Percentiles rank a stretch among this genome's conserved stretches.
phyloP scores from a whole-genome alignment of 805 yeast genomes.

The Maudiozyma turicensis region DNA sequence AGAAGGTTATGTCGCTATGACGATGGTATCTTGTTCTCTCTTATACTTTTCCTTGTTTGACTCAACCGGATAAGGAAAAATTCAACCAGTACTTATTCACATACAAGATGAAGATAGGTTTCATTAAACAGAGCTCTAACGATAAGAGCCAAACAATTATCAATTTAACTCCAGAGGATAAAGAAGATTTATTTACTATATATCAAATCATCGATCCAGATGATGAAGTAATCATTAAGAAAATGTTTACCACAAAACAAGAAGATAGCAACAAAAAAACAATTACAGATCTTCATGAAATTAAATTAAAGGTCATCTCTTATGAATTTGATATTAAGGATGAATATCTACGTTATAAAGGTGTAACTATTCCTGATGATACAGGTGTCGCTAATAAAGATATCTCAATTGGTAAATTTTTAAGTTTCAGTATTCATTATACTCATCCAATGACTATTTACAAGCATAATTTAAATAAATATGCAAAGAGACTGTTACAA shows the following conservation, averaged over 20 bases:
- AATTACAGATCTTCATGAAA: conserved; percentile 51
- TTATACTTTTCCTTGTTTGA: neutral
- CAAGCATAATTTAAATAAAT: conserved; percentile 73
- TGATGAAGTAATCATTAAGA: conserved; percentile 62
- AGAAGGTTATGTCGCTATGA: too few relatives aligned
- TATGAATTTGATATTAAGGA: conserved; percentile 73
- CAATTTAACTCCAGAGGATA: conserved; percentile 69
- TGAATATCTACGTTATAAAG: conserved; percentile 68
- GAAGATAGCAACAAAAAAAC: conserved; percentile 49
- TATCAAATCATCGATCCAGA: conserved; percentile 71
- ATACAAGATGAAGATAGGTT: conserved; percentile 14
- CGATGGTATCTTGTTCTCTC: neutral
- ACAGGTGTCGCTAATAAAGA: conserved; percentile 47
- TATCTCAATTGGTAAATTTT: conserved; percentile 77
- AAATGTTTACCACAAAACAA: conserved; percentile 50
- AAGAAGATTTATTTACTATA: conserved; percentile 83
- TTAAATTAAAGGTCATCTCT: conserved; percentile 52
- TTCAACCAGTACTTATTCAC: too few relatives aligned
- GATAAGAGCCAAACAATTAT: conserved; percentile 24
- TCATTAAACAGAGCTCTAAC: conserved; percentile 8
- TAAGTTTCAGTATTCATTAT: conserved; percentile 72
- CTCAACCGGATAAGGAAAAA: too few relatives aligned
- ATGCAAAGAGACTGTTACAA: conserved; percentile 50
- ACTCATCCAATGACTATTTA: conserved; percentile 55
- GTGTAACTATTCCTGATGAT: conserved; percentile 42